Conservation (phyloP, 805 yeast genomes). For the Ogataea glucozyma region DNA sequence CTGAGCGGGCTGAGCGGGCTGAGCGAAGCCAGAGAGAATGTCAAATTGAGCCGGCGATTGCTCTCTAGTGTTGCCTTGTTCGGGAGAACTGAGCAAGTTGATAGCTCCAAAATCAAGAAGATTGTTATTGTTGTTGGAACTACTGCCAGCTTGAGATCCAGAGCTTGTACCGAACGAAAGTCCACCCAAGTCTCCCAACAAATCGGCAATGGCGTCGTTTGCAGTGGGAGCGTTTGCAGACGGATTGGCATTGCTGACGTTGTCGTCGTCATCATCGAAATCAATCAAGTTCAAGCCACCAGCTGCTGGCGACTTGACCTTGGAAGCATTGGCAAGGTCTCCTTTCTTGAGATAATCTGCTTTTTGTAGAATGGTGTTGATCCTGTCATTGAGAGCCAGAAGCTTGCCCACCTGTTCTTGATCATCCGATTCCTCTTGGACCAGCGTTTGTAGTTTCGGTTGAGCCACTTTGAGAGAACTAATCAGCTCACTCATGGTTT, state of each 20-base stretch:
- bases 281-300: conserved; percentile 57
- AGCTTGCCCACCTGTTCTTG: conserved; percentile 65
- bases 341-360: conserved; percentile 68
- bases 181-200: conserved; percentile 69
- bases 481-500: conserved; percentile 77
- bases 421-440: conserved; percentile 75
- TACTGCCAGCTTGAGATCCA: conserved; percentile 22
- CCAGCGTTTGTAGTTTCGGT: conserved; percentile 82
- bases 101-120: conserved; percentile 33
- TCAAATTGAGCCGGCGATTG: conserved; percentile 19
- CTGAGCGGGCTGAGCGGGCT: conserved; percentile 15
- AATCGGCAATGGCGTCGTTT: conserved; percentile 57
- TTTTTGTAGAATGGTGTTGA: conserved; percentile 67
- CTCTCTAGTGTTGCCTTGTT: conserved; percentile 18
- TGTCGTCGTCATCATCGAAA: conserved; percentile 67
- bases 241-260: conserved; percentile 27
- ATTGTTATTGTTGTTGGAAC: conserved; percentile 23
- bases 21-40: conserved; percentile 20
- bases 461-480: conserved; percentile 78
- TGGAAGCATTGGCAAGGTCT: conserved; percentile 51
- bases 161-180: conserved; percentile 48
- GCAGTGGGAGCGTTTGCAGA: conserved; percentile 37
- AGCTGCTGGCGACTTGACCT: conserved; percentile 35
- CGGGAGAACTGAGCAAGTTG: conserved; percentile 34
- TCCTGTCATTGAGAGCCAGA: conserved; percentile 69